Evolutionary conservation across 495 filamentous ascomycete genomes (phyloP), one percentile per base, ranked within the genome.

Genomic region (Apodospora peruviana): DNA sequence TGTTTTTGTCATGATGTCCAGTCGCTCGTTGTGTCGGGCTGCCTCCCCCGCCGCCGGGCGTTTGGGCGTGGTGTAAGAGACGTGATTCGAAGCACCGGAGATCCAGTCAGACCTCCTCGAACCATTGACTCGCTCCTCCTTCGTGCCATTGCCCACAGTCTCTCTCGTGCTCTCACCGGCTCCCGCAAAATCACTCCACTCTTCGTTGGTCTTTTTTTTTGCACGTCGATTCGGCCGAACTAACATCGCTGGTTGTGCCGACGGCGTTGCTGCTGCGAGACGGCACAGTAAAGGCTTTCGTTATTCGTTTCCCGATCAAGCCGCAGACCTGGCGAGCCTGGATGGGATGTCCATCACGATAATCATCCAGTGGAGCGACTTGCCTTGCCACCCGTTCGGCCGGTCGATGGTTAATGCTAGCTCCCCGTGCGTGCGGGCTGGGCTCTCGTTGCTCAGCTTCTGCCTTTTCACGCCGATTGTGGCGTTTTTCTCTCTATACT

Each of bases 1-100:
- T 7, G 14, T 4, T 43, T 11, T 46, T 56, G 39, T 34, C 35
- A 48, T 25, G 14, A 34, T 39, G 27, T 7, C 27, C 7, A 7
- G 27, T 32, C 7, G 14, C 7, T 32, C 7, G 27, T 14, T 32
- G 27, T 7, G 14, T 14, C 27, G 27, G 27, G 27, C 27, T 32
- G 7, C 27, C 27, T n/a, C 40, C 23, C 23, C 42, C 48, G 19
- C 56, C 54, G 29, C 51, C 43, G 52, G 43, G 53, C 44, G 60
- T 61, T 59, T 61, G 55, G 50, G 40, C 37, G 51, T 7, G 7
- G 14, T 51, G 57, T 48, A 46, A 55, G 51, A 55, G 52, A 52
- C 22, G 48, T 54, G 56, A 53, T 54, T 54, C 57, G 53, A 53
- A 17, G 45, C 41, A 57, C 52, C 34, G 47, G n/a, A 40, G 46